These are phyloP conservation scores for Anacardium occidentale DNA, from an alignment of 345 rosid genomes.

Conservation along the genomic window DNA sequence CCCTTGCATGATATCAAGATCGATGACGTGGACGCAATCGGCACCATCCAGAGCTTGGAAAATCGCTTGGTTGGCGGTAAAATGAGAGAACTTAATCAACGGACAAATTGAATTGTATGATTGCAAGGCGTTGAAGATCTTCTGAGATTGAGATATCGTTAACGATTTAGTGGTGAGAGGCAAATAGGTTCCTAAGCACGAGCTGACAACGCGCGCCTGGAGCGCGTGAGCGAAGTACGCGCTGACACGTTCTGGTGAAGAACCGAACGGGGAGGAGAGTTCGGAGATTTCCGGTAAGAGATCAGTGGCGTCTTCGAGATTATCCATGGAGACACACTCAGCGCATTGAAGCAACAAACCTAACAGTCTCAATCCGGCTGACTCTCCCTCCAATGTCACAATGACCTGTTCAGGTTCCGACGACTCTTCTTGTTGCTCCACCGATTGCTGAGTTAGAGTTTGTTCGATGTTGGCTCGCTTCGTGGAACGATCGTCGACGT, in stretches of 20 bases:
- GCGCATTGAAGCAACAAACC: slow-evolving; percentile 91
- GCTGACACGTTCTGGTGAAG: slow-evolving; percentile 86
- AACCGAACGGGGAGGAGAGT: slow-evolving; percentile 80
- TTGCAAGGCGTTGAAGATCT: slow-evolving; percentile 76
- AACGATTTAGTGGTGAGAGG: slow-evolving; percentile 45
- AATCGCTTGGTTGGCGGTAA: slow-evolving; percentile 95
- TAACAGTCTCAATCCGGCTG: slow-evolving; percentile 59
- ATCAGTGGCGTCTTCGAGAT: slow-evolving; percentile 64
- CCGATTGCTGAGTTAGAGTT: neutral
- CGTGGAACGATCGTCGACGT: slow-evolving; percentile 40
- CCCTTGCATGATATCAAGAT: slow-evolving; percentile 94
- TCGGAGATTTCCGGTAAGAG: slow-evolving; percentile 75
- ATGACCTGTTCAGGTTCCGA: slow-evolving; percentile 17
- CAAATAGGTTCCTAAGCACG: slow-evolving; percentile 52
- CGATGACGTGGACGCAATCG: slow-evolving; percentile 85
- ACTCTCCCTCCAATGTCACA: slow-evolving; percentile 36
- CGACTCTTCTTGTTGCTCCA: neutral
- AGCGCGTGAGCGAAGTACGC: slow-evolving; percentile 87
- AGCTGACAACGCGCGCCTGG: slow-evolving; percentile 81
- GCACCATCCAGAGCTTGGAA: slow-evolving; percentile 80
- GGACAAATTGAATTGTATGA: slow-evolving; percentile 80
- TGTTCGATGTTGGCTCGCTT: slow-evolving; percentile 47
- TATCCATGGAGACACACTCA: slow-evolving; percentile 76
- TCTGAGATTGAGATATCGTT: slow-evolving; percentile 57
- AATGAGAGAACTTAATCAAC: slow-evolving; percentile 80